phyloP scores from a whole-genome alignment of 306 rosid species.

The Citrullus colocynthis region DNA sequence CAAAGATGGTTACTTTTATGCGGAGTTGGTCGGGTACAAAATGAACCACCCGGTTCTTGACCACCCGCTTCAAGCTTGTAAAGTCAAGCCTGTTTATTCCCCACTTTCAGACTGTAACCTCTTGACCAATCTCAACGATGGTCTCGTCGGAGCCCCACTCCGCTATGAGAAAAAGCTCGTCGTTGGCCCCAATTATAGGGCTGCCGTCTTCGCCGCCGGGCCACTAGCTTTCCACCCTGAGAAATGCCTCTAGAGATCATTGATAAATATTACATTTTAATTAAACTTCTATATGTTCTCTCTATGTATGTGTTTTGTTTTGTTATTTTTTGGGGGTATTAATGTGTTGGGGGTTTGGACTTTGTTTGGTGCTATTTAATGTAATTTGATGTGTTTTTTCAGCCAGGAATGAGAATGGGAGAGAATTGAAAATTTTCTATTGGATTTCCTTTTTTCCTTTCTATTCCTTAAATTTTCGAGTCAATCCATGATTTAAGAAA shows the following conservation, averaged over 20 bases:
- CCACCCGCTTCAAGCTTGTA: slow-evolving; percentile 80
- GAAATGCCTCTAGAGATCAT: slow-evolving; percentile 25
- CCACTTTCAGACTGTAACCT: slow-evolving; percentile 46
- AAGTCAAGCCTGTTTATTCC: slow-evolving; percentile 62
- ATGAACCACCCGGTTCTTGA: slow-evolving; percentile 39
- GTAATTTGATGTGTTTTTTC: too few relatives aligned
- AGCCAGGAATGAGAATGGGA: too few relatives aligned
- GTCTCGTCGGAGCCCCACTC: slow-evolving; percentile 56
- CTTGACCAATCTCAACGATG: slow-evolving; percentile 57
- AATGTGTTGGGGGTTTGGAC: too few relatives aligned
- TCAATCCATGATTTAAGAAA: too few relatives aligned
- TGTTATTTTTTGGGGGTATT: background rate
- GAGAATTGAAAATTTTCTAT: too few relatives aligned
- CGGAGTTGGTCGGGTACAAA: slow-evolving; percentile 52
- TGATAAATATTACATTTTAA: too few relatives aligned
- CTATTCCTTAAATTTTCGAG: too few relatives aligned
- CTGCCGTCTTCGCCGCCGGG: slow-evolving; percentile 68
- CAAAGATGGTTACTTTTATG: slow-evolving; percentile 54
- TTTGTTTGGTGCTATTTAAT: too few relatives aligned
- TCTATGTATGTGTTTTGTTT: too few relatives aligned
- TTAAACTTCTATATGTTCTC: background rate
- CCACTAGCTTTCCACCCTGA: slow-evolving; percentile 81
- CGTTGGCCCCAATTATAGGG: slow-evolving; percentile 41
- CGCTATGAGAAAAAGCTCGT: slow-evolving; percentile 55
- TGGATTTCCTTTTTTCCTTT: too few relatives aligned